phyloP scores from a whole-genome alignment of 345 rosid genomes.

The Erodium maritimum region DNA sequence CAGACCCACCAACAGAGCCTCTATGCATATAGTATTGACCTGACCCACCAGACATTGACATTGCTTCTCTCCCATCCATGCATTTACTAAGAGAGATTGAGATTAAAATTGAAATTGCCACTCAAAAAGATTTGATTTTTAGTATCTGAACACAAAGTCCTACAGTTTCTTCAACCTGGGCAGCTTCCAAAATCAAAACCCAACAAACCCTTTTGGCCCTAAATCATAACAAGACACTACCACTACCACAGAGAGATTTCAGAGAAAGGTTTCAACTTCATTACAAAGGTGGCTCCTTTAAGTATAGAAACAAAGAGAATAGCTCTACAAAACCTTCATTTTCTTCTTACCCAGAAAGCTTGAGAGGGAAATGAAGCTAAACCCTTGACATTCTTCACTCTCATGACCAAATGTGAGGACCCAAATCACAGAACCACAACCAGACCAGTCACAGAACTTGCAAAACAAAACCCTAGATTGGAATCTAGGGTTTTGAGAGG shows the following conservation, averaged over 20 bases:
- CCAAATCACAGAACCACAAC: neutral
- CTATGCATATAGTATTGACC: constrained; percentile 72
- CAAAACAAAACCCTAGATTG: neutral
- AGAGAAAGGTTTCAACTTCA: neutral
- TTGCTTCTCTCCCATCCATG: constrained; percentile 98
- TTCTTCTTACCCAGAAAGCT: neutral
- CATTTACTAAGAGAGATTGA: constrained; percentile 38
- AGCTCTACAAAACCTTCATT: neutral
- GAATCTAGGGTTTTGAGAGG: neutral
- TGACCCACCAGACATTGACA: constrained; percentile 70
- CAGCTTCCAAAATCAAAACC: neutral
- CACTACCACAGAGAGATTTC: too few species aligned
- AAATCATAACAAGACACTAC: too few species aligned
- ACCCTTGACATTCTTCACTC: too few species aligned
- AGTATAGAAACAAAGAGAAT: too few species aligned
- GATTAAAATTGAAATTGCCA: neutral
- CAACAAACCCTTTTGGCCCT: neutral
- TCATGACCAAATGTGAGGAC: neutral
- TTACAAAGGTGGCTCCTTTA: neutral
- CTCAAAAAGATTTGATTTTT: neutral
- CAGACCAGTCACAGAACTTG: neutral
- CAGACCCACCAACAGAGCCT: constrained; percentile 46
- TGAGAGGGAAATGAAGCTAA: neutral
- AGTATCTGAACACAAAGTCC: neutral
- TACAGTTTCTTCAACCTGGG: neutral